Evolutionary conservation across 2,329 filamentous ascomycete genomes (phyloP), one percentile per base, ranked within the genome.

Genomic region (Penicillium brasilianum): DNA sequence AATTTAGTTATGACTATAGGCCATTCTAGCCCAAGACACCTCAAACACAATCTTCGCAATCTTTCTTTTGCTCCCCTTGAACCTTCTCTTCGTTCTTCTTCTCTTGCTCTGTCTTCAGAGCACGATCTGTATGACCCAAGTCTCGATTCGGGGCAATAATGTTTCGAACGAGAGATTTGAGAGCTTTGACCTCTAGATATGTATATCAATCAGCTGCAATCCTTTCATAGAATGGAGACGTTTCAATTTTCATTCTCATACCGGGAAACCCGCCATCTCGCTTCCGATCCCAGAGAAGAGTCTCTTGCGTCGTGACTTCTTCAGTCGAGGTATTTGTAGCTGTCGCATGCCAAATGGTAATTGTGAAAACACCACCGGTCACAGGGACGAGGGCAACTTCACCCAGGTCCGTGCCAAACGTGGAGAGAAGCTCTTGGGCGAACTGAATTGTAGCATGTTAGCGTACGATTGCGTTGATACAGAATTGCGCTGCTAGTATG

Each of bases 361-460:
- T 88, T 22, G 86, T 83, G 72, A 98, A 99, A 2, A 90, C 82
- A 0, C 95, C 94, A 18, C 94, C 93, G 0, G 92, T 96, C 14
- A 88, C 84, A 0, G 95, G 95, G 66, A 96, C 87, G 8, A 99
- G 85, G 16, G 94, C 88, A 10, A 98, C 89, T 77, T 98, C 94
- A 63, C 93, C 93, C 1, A 98, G 85, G 48, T 87, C 83, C 1
- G 88, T 91, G 57, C 87, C 87, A 80, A 99, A 99, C 0, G 94
- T 99, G 1, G 92, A 96, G 39, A 99, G 87, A 48, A 99, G 88
- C 78, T 98, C 95, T 83, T 98, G 95, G 52, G 90, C 94, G 76
- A 90, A 97, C 91, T 97, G 68, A 37, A 56, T 20, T 2, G 30
- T 20, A 11, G 59, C 54, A 10, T 46, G 28, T 57, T 43, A 58